phyloP scores from a whole-genome alignment of 164 flowering plant genomes.

The Annona cherimola region DNA sequence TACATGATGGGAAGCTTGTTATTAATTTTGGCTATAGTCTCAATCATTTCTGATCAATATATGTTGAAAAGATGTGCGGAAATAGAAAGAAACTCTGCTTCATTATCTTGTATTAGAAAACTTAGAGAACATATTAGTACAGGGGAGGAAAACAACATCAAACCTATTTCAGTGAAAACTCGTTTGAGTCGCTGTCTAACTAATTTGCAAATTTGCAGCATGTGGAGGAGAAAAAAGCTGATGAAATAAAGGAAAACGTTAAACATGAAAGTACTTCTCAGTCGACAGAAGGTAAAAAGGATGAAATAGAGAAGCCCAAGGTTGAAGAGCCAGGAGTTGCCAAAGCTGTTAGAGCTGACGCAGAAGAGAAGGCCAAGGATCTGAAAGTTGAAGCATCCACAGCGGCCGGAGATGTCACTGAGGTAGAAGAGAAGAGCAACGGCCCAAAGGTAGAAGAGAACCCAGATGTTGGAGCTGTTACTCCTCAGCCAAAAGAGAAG shows the following conservation, averaged over 20 bases:
- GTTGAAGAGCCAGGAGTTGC: background rate
- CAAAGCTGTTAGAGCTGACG: background rate
- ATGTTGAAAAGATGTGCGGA: background rate
- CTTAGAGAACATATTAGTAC: background rate
- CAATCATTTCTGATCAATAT: background rate
- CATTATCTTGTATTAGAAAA: background rate
- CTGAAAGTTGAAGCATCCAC: background rate
- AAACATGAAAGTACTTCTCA: background rate
- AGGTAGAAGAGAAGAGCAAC: background rate
- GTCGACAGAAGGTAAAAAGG: background rate
- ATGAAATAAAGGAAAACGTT: background rate
- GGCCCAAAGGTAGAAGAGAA: background rate
- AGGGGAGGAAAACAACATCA: background rate
- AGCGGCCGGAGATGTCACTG: background rate
- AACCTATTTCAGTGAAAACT: background rate
- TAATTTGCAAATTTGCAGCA: background rate
- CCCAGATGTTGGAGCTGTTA: background rate
- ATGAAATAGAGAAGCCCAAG: background rate
- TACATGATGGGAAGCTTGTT: background rate
- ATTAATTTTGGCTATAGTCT: background rate
- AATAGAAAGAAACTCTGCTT: background rate
- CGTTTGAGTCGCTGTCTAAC: background rate
- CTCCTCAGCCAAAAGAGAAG: background rate
- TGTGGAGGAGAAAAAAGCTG: background rate
- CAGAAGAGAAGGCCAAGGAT: constrained; percentile 1